These are phyloP conservation scores for Coemansia umbellata DNA, from an alignment of 192 early-diverging fungal genomes.

Conservation along the genomic window DNA sequence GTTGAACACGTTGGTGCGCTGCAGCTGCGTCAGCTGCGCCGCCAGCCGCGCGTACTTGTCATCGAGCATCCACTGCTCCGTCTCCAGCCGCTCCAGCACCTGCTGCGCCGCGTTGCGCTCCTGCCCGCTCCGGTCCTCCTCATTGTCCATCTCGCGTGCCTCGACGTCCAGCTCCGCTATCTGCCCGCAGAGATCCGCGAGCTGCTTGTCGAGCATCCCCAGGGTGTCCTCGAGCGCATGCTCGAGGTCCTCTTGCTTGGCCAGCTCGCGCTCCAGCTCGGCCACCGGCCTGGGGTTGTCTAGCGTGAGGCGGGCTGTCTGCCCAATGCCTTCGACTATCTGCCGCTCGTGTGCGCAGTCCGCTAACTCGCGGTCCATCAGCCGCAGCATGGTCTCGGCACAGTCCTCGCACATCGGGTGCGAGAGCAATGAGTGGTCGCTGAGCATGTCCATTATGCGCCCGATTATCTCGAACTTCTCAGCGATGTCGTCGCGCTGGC, in stretches of 20 bases:
- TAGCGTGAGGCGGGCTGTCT: conserved; percentile 51
- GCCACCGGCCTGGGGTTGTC: conserved; percentile 49
- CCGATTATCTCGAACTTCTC: conserved; percentile 43
- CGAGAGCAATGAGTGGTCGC: conserved; percentile 64
- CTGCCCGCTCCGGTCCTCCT: conserved; percentile 54
- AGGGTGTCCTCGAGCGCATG: conserved; percentile 44
- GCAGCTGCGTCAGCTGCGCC: conserved; percentile 73
- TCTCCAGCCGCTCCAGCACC: conserved; percentile 60
- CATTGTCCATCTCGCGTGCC: conserved; percentile 42
- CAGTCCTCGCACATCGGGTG: conserved; percentile 93
- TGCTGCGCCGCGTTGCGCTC: conserved; percentile 71
- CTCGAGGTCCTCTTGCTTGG: conserved; percentile 45
- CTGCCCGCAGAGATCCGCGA: conserved; percentile 29
- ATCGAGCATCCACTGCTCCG: conserved; percentile 76
- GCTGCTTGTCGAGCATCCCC: conserved; percentile 44
- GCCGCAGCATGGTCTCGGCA: conserved; percentile 69
- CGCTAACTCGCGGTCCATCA: conserved; percentile 63
- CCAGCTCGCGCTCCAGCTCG: conserved; percentile 55
- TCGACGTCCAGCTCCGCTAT: conserved; percentile 52
- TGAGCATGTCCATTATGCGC: conserved; percentile 75
- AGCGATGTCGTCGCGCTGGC: conserved; percentile 20
- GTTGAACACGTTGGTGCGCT: conserved; percentile 93
- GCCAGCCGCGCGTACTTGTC: conserved; percentile 73
- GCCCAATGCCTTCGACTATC: conserved; percentile 70
- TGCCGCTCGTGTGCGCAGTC: conserved; percentile 72